These are phyloP conservation scores for Starmera caribaea DNA, from an alignment of 805 yeast genomes.

Conservation along the genomic window DNA sequence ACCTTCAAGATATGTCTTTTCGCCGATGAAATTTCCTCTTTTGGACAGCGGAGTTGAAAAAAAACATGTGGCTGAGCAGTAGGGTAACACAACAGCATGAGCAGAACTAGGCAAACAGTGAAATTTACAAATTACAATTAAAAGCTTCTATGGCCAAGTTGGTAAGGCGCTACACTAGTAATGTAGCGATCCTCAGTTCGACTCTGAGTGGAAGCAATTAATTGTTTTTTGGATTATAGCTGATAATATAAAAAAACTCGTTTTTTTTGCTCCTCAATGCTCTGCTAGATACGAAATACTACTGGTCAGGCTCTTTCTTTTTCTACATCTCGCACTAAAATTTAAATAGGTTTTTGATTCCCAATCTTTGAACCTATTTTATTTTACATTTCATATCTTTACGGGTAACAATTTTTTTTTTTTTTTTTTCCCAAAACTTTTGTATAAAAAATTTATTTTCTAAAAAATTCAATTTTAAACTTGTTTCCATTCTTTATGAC, in stretches of 20 bases:
- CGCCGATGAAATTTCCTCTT: too few relatives aligned
- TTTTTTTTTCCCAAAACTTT: background rate
- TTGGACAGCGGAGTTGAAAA: too few relatives aligned
- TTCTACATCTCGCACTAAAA: too few relatives aligned
- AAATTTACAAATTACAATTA: background rate
- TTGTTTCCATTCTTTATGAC: conserved; percentile 11
- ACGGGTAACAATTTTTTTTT: background rate
- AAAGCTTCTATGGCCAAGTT: conserved; percentile 36
- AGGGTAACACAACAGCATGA: too few relatives aligned
- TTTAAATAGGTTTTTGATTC: background rate
- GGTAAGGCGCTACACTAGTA: conserved; percentile 72
- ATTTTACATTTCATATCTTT: background rate
- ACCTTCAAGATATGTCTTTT: too few relatives aligned
- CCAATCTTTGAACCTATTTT: background rate
- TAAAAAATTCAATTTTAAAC: background rate
- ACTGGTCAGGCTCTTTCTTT: too few relatives aligned
- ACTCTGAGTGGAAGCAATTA: conserved; percentile 48
- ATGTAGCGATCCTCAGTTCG: conserved; percentile 67
- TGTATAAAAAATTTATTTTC: conserved; percentile 1
- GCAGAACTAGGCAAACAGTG: too few relatives aligned
- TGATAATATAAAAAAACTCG: too few relatives aligned
- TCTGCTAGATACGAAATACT: too few relatives aligned
- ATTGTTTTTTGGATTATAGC: conserved; percentile 4
- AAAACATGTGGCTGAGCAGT: too few relatives aligned
- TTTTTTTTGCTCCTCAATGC: too few relatives aligned